These are phyloP conservation scores for Leccinum incarnatum DNA, from an alignment of 768 basidiomycete species.

Conservation along the genomic window DNA sequence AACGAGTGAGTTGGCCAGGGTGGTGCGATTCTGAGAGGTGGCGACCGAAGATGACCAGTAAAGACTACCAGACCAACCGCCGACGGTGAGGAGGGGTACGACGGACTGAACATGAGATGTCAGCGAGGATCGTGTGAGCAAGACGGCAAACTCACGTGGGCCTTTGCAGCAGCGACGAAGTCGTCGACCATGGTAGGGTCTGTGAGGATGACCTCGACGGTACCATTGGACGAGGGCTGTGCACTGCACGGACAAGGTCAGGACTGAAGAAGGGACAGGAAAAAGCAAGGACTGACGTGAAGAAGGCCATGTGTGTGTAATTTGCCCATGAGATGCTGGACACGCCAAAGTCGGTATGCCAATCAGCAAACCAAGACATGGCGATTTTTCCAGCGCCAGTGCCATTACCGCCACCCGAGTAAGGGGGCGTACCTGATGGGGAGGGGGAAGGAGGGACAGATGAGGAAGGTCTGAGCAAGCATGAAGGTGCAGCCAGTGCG, in stretches of 20 bases:
- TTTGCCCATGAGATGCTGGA: conserved; percentile 59
- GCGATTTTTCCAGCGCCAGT: conserved; percentile 37
- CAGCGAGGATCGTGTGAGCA: neutral
- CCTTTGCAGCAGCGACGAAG: conserved; percentile 25
- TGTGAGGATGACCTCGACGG: conserved; percentile 10
- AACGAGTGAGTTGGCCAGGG: conserved; percentile 54
- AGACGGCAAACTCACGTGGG: conserved; percentile 20
- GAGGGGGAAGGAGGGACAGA: neutral
- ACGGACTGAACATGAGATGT: conserved; percentile 40
- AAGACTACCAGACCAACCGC: conserved; percentile 64
- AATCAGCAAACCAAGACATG: conserved; percentile 71
- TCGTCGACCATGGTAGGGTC: conserved; percentile 8
- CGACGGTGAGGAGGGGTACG: conserved; percentile 56
- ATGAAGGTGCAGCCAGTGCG: conserved; percentile 30
- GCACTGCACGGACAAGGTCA: conserved; percentile 12
- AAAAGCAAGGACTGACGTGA: conserved; percentile 39
- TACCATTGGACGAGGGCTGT: conserved; percentile 19
- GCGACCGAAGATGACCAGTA: conserved; percentile 62
- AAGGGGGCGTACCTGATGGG: conserved; percentile 2
- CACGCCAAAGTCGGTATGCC: conserved; percentile 51
- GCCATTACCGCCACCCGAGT: conserved; percentile 21
- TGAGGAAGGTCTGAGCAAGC: conserved; percentile 15
- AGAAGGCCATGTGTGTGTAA: conserved; percentile 67
- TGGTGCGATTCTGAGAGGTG: conserved; percentile 51
- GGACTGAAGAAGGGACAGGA: neutral